These are phyloP conservation scores for Ogataea zsoltii DNA, from an alignment of 805 yeast genomes.

Conservation along the genomic window DNA sequence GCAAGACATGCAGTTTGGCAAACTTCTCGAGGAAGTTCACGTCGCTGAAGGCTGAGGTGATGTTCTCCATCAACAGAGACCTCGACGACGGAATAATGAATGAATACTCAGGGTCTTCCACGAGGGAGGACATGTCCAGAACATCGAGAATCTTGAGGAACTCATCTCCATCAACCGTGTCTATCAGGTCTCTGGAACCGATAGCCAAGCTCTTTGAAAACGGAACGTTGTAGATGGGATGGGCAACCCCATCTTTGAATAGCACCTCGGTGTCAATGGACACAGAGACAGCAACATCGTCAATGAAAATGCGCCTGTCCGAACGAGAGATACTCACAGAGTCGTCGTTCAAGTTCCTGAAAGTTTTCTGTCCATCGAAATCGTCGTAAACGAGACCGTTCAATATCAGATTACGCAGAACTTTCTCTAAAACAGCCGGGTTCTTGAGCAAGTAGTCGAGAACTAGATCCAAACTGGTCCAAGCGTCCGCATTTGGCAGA, in stretches of 20 bases:
- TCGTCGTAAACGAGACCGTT: slow-evolving; percentile 71
- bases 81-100: slow-evolving; percentile 70
- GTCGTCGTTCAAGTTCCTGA: slow-evolving; percentile 21
- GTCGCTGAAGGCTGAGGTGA: slow-evolving; percentile 42
- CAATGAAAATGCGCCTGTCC: slow-evolving; percentile 10
- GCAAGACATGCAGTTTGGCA: slow-evolving; percentile 68
- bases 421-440: slow-evolving; percentile 46
- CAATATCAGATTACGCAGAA: slow-evolving; percentile 61
- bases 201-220: slow-evolving; percentile 61
- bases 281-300: slow-evolving; percentile 32
- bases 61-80: slow-evolving; percentile 53
- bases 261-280: slow-evolving; percentile 61
- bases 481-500: slow-evolving; percentile 74
- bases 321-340: slow-evolving; percentile 7
- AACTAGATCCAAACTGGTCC: slow-evolving; percentile 64
- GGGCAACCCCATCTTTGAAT: slow-evolving; percentile 84
- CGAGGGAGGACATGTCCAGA: slow-evolving; percentile 42
- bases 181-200: slow-evolving; percentile 54
- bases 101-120: slow-evolving; percentile 51
- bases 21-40: slow-evolving; percentile 46
- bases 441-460: slow-evolving; percentile 58
- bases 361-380: slow-evolving; percentile 35
- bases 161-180: slow-evolving; percentile 50
- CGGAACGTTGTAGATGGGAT: slow-evolving; percentile 56
- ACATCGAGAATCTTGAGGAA: slow-evolving; percentile 46